phyloP scores from a whole-genome alignment of 2,329 filamentous ascomycete species.

The Alternaria dauci region DNA sequence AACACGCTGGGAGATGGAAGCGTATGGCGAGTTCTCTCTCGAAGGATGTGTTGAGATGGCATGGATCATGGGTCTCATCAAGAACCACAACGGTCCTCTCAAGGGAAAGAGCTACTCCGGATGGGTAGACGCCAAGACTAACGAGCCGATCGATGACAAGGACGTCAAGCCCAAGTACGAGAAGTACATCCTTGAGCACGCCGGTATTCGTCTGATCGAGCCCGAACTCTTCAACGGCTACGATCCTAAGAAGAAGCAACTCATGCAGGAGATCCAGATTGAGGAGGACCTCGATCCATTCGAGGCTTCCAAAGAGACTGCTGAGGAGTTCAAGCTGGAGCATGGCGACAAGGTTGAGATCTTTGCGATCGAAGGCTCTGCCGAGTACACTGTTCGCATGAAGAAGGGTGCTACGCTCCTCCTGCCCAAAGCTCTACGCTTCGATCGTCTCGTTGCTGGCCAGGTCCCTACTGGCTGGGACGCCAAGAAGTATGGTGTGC shows the following conservation, averaged over 20 bases:
- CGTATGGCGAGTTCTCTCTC: slow-evolving; percentile 92
- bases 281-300: slow-evolving; percentile 97
- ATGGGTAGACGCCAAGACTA: slow-evolving; percentile 94
- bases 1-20: slow-evolving; percentile 99
- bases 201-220: slow-evolving; percentile 96
- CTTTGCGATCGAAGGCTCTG: slow-evolving; percentile 92
- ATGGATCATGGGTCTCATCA: slow-evolving; percentile 99
- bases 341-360: slow-evolving; percentile 98
- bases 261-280: slow-evolving; percentile 96
- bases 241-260: slow-evolving; percentile 97
- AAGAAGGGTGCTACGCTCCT: slow-evolving; percentile 95
- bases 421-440: slow-evolving; percentile 96
- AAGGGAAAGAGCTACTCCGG: slow-evolving; percentile 97
- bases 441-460: slow-evolving; percentile 95
- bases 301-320: slow-evolving; percentile 95
- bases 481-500: slow-evolving; percentile 93
- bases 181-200: slow-evolving; percentile 94
- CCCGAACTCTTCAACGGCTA: slow-evolving; percentile 97
- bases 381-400: slow-evolving; percentile 92
- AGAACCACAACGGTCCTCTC: slow-evolving; percentile 94
- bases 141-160: slow-evolving; percentile 96
- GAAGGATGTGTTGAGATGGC: slow-evolving; percentile 99
- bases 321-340: slow-evolving; percentile 95
- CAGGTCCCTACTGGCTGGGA: slow-evolving; percentile 98
- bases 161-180: slow-evolving; percentile 98